These are phyloP conservation scores for Fusarium temperatum DNA, from an alignment of 2,329 filamentous ascomycete species.

Conservation along the genomic window DNA sequence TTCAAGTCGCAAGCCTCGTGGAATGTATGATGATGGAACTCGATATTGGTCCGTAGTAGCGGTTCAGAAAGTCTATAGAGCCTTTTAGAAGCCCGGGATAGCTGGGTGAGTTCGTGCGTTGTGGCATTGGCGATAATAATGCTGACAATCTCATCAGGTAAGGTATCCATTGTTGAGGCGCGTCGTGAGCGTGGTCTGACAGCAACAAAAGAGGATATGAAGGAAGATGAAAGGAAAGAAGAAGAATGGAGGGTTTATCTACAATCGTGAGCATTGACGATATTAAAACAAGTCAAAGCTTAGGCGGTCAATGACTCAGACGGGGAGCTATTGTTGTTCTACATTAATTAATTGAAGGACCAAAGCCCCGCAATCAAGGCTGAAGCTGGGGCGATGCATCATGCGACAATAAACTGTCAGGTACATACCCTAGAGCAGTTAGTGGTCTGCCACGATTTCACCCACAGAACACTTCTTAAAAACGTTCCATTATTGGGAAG, in stretches of 20 bases:
- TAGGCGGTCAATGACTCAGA: background rate
- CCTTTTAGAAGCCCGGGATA: background rate
- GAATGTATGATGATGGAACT: background rate
- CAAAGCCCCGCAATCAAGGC: background rate
- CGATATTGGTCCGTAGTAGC: background rate
- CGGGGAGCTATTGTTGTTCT: background rate
- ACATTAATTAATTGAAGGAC: background rate
- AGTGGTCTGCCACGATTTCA: background rate
- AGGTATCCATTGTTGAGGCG: background rate
- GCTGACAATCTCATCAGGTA: background rate
- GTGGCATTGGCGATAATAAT: background rate
- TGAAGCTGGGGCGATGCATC: background rate
- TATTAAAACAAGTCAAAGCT: background rate
- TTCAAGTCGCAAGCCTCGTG: background rate
- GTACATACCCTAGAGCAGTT: background rate
- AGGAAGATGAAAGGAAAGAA: background rate
- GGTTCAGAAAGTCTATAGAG: background rate
- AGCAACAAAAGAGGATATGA: too few relatives aligned
- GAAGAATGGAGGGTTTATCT: background rate
- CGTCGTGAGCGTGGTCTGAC: accelerated
- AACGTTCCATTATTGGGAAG: accelerated
- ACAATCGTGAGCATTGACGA: too few relatives aligned
- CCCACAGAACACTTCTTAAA: background rate
- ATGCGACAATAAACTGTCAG: background rate
- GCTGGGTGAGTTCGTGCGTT: background rate